Evolutionary conservation across 2,329 filamentous ascomycete genomes (phyloP), one percentile per base, ranked within the genome.

Genomic region (Colletotrichum karsti): DNA sequence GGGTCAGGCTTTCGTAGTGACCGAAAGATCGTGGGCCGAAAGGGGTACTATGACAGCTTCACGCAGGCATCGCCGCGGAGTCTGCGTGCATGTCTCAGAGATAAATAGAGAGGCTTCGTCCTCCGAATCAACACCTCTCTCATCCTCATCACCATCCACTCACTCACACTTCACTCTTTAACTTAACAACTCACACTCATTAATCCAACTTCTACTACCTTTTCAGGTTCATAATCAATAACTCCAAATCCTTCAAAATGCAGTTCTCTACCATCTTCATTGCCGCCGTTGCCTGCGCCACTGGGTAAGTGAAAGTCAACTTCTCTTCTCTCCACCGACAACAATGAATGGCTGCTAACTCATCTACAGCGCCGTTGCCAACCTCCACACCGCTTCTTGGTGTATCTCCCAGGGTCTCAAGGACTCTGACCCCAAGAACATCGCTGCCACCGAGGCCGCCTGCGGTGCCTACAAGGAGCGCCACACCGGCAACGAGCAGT

Each of bases 381-480:
- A 56, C 53, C 37, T 56, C 20, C 53, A 56, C 53, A 41, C 53
- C 53, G 53, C 53, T 35, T 35, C 53, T 24, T 56, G 53, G 53
- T 56, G 53, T 35, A 56, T 56, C 37, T 56, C 53, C 18, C 37
- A 42, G n/a, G 53, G 53, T 12, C 53, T 56, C 3, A 15, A 35
- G 20, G 53, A 56, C 53, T 56, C 53, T n/a, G 53, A 56, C 37
- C 53, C 53, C 15, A 56, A 56, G 53, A 56, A 56, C 53, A 28
- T 57, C 26, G 54, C 37, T 22, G 54, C 54, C 54, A 57, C 54
- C 24, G 39, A 57, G 39, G 54, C 54, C 18, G 54, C 54, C 28
- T 57, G 54, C 54, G 54, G 54, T n/a, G 54, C 41, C 39, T 57
- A 57, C 37, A 57, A 57, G 54, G n/a, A 57, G 54, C 54, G 54